Evolutionary conservation across 352 stramenopile species (phyloP).

Genomic region (Pythium plurisporium): DNA sequence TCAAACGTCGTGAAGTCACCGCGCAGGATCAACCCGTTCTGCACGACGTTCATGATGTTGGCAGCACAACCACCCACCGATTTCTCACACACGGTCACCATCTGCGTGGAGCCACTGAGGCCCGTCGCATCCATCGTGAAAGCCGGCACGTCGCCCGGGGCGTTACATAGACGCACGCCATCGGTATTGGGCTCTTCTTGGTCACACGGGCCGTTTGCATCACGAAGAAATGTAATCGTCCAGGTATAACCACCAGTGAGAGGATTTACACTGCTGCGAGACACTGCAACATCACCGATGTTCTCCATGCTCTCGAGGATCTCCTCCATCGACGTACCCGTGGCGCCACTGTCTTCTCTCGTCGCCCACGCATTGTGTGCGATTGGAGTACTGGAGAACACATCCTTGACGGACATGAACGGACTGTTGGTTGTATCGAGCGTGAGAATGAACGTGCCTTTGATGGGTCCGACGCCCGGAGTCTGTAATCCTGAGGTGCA

Average conservation of each 20-base stretch:
- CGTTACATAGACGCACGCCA: constrained; percentile 86
- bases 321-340: constrained; percentile 93
- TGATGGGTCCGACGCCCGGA: constrained; percentile 78
- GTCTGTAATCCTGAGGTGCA: constrained; percentile 30
- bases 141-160: constrained; percentile 89
- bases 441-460: constrained; percentile 87
- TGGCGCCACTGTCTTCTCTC: constrained; percentile 82
- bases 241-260: constrained; percentile 92
- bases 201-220: constrained; percentile 57
- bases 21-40: constrained; percentile 78
- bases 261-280: constrained; percentile 75
- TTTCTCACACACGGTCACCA: constrained; percentile 29
- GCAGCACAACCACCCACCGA: constrained; percentile 19
- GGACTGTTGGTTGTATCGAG: constrained; percentile 72
- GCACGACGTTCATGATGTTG: constrained; percentile 16
- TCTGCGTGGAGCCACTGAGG: constrained; percentile 33
- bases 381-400: constrained; percentile 77
- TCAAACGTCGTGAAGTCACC: constrained; percentile 87
- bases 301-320: constrained; percentile 94
- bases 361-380: constrained; percentile 91
- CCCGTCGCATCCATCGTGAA: constrained; percentile 37
- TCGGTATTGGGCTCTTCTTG: constrained; percentile 46
- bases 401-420: constrained; percentile 64
- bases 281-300: constrained; percentile 92
- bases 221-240: constrained; percentile 93